Base-by-base conservation (phyloP, 208 protist species). In the Leishmania mexicana region DNA sequence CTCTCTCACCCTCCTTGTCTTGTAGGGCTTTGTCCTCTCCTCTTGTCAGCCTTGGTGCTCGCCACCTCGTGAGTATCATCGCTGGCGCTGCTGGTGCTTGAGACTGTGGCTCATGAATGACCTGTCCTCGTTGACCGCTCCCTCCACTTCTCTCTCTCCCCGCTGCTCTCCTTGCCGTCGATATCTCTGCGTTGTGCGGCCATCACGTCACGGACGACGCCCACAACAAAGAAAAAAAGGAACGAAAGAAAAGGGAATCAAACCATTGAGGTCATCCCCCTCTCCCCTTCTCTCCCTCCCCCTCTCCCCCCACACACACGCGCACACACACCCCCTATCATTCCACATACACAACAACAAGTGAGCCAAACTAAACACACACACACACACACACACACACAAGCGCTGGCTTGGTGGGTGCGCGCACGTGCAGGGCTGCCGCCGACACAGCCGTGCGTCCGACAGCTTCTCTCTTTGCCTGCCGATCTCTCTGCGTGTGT, bases 131-230 rank as follows among this genome's bases (percentile, higher is more conserved):
- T 53, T 53, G 5, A 53, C 24, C 15, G 31, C 31, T 62, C 17
- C 40, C 47, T 73, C 83, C 64, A 65, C 78, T 70, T 76, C 40
- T 75, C 51, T 38, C 71, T 62, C 51, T 62, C 24, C 49, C 40
- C 40, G 19, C 13, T 8, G 35, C 38, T 8, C 31, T 72, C 40
- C 13, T 28, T 0, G 15, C 40, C 17, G 70, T 1, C 24, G 45
- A 28, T 47, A 28, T 47, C 24, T 38, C 13, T 74, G 1, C 70
- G 1, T 38, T 28, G 21, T 38, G 42, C 42, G 17, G 19, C 21
- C 40, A 15, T 40, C 6, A 72, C 31, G 15, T 21, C 67, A 19
- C 40, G 21, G 40, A 11, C 15, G 67, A 31, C 38, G 3, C 31
- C 21, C 19, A 38, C 8, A 11, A 47, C 21, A 42, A 51, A 28